These are phyloP conservation scores for Mycena sanguinolenta DNA, from an alignment of 768 basidiomycete genomes.

Conservation along the genomic window DNA sequence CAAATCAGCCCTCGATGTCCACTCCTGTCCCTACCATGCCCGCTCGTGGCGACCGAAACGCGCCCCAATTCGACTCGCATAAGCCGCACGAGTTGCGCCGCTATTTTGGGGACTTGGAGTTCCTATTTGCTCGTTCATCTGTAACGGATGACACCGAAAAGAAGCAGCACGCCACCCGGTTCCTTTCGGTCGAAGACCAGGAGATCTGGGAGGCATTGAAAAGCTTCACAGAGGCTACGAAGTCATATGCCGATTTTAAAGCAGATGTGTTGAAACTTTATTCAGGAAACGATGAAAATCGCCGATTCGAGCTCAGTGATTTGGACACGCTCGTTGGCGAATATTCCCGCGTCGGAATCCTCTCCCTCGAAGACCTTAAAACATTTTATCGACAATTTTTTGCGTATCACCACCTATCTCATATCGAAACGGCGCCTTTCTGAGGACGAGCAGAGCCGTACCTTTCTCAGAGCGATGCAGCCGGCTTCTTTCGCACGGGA, in stretches of 20 bases:
- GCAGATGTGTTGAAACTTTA: neutral
- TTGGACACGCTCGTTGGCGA: neutral
- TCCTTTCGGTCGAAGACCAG: neutral
- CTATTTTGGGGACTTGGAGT: neutral
- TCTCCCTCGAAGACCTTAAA: neutral
- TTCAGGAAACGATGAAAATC: neutral
- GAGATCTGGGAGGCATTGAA: neutral
- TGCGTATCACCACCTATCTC: neutral
- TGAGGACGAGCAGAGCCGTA: neutral
- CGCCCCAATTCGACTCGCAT: too few species aligned
- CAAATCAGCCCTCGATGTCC: neutral
- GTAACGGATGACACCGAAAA: neutral
- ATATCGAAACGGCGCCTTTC: neutral
- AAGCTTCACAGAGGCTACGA: neutral
- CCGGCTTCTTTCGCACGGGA: neutral
- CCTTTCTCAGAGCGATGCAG: neutral
- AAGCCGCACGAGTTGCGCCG: too few species aligned
- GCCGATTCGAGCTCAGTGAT: neutral
- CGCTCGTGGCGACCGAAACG: neutral
- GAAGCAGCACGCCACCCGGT: neutral
- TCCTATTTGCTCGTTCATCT: neutral
- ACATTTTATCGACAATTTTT: too few species aligned
- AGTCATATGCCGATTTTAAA: neutral
- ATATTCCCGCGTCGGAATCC: neutral
- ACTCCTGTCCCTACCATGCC: conserved; percentile 2